Conservation (phyloP, 345 rosid species). For the Pelargonium nanum region DNA sequence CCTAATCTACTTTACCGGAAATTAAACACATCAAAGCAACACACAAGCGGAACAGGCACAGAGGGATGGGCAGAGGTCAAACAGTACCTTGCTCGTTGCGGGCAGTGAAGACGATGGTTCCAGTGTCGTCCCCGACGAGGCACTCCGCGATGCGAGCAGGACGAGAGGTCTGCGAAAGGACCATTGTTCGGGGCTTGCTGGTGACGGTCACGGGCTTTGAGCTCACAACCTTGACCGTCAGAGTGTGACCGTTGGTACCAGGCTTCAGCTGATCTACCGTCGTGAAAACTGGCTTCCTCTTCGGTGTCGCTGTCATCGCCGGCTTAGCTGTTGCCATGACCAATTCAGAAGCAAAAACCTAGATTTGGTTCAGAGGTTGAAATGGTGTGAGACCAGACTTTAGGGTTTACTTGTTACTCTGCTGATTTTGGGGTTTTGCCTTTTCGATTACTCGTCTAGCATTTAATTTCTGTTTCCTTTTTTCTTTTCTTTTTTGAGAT, state of each 20-base stretch:
- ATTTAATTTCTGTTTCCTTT: too few species aligned
- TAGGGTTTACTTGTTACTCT: neutral
- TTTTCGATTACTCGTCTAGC: neutral
- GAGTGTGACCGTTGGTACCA: constrained; percentile 56
- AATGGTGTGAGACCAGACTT: neutral
- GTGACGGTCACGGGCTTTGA: constrained; percentile 27
- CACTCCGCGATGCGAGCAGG: constrained; percentile 54
- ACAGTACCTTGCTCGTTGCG: constrained; percentile 63
- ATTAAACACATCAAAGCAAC: neutral
- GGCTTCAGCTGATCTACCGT: constrained; percentile 59
- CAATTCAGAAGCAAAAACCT: neutral
- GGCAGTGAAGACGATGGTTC: constrained; percentile 55
- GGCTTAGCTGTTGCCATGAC: constrained; percentile 14
- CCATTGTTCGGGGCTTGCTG: constrained; percentile 28
- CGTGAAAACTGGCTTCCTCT: constrained; percentile 55
- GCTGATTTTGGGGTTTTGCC: neutral
- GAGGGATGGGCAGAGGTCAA: neutral
- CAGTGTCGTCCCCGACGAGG: constrained; percentile 67
- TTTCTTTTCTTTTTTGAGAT: neutral
- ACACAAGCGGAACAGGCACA: neutral
- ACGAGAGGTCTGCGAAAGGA: constrained; percentile 27
- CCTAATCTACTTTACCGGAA: too few species aligned
- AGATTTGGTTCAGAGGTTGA: too few species aligned
- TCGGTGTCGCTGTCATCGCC: constrained; percentile 25
- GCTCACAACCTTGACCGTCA: constrained; percentile 47